Percentiles rank a stretch among this genome's conserved stretches.
These are phyloP conservation scores for Rhypophila decipiens DNA, from an alignment of 495 filamentous ascomycete genomes.

Conservation along the genomic window DNA sequence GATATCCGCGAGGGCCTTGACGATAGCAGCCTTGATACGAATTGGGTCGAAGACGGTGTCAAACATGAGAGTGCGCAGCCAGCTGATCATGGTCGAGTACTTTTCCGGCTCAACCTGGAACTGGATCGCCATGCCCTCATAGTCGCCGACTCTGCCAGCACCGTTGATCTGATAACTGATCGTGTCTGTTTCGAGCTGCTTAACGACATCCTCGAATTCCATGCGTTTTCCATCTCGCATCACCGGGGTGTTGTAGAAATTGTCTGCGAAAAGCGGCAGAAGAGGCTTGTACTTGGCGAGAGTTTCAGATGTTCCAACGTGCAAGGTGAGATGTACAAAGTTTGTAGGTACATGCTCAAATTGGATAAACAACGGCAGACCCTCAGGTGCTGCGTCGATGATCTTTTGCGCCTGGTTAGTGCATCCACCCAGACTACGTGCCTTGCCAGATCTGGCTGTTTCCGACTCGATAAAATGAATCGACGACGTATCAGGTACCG, in stretches of 20 bases:
- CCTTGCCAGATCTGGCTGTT: constrained; percentile 79
- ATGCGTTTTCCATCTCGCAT: constrained; percentile 68
- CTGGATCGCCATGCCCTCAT: constrained; percentile 71
- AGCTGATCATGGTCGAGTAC: constrained; percentile 73
- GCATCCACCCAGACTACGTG: constrained; percentile 57
- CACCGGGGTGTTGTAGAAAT: constrained; percentile 91
- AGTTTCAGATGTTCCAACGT: constrained; percentile 69
- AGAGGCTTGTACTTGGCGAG: constrained; percentile 73
- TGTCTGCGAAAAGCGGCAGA: constrained; percentile 74
- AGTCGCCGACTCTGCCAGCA: constrained; percentile 61
- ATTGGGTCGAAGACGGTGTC: constrained; percentile 77
- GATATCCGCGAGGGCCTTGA: constrained; percentile 83
- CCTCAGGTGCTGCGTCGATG: constrained; percentile 61
- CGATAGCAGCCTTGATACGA: constrained; percentile 75
- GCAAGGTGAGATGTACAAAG: constrained; percentile 75
- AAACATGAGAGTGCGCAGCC: constrained; percentile 82
- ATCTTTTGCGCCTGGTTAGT: constrained; percentile 67
- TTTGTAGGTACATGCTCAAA: constrained; percentile 88
- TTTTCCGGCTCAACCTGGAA: constrained; percentile 86
- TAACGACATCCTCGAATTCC: constrained; percentile 86
- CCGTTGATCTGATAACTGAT: constrained; percentile 69
- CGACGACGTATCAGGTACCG: constrained; percentile 74
- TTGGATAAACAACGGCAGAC: constrained; percentile 80
- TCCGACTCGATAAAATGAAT: constrained; percentile 90
- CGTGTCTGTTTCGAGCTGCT: constrained; percentile 83